phyloP scores from a whole-genome alignment of 2,329 filamentous ascomycete species.

The Fusarium nygamai region DNA sequence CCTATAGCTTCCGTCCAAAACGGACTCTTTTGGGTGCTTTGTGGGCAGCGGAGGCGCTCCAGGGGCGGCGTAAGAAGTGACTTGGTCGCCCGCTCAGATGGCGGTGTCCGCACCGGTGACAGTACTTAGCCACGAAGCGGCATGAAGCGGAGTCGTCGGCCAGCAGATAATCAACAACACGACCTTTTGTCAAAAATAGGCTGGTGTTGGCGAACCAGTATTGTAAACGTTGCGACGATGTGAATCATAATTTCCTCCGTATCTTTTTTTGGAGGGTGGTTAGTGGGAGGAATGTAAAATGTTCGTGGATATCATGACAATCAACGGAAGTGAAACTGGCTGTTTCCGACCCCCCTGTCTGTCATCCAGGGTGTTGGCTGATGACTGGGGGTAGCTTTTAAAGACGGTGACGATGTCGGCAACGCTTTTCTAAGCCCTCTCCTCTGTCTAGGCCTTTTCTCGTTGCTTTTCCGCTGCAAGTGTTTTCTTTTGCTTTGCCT shows the following conservation, averaged over 20 bases:
- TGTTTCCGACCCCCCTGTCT: slow-evolving; percentile 31
- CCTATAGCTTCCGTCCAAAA: slow-evolving; percentile 14
- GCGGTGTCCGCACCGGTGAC: slow-evolving; percentile 37
- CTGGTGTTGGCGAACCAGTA: slow-evolving; percentile 19
- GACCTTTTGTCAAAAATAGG: slow-evolving; percentile 5
- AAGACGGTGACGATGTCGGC: slow-evolving; percentile 19
- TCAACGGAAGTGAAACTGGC: slow-evolving; percentile 30
- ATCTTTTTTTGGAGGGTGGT: slow-evolving; percentile 20
- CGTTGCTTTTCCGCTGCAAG: slow-evolving; percentile 27
- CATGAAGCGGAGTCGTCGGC: slow-evolving; percentile 35
- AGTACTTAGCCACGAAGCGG: slow-evolving; percentile 32
- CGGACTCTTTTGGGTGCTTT: slow-evolving; percentile 29
- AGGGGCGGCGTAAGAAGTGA: slow-evolving; percentile 24
- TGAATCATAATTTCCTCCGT: slow-evolving; percentile 13
- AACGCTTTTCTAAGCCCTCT: slow-evolving; percentile 12
- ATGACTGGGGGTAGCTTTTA: slow-evolving; percentile 21
- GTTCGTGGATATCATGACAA: slow-evolving; percentile 31
- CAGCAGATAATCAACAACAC: slow-evolving; percentile 30
- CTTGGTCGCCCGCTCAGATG: slow-evolving; percentile 26
- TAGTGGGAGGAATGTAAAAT: slow-evolving; percentile 18
- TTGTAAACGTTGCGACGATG: slow-evolving; percentile 7
- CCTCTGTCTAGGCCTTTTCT: background rate
- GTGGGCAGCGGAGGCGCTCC: slow-evolving; percentile 31
- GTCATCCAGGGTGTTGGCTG: slow-evolving; percentile 28
- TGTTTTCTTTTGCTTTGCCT: slow-evolving; percentile 15